Conservation (phyloP, 2,329 filamentous ascomycete species). For the Sodiomyces alkalinus region DNA sequence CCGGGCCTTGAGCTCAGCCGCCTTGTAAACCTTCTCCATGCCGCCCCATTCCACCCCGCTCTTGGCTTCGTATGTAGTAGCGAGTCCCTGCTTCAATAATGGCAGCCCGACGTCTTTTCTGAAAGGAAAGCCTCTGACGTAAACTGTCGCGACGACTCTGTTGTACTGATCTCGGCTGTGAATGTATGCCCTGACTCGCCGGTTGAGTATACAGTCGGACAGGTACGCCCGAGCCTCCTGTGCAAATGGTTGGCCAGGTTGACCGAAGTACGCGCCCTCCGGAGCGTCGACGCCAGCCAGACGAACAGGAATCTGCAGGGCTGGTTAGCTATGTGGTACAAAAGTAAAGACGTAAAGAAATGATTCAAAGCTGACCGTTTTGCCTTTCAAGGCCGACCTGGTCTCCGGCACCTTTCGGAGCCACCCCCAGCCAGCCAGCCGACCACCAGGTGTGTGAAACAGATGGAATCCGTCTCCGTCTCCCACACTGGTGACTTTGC, state of each 20-base stretch:
- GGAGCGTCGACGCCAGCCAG: conserved; percentile 89
- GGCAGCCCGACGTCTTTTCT: conserved; percentile 73
- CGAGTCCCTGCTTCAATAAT: conserved; percentile 74
- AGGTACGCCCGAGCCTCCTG: conserved; percentile 73
- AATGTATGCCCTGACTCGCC: conserved; percentile 66
- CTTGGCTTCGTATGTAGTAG: conserved; percentile 90
- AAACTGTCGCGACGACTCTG: conserved; percentile 75
- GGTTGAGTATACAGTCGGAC: conserved; percentile 52
- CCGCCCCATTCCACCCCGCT: conserved; percentile 77
- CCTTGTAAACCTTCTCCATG: conserved; percentile 46
- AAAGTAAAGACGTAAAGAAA: conserved; percentile 1
- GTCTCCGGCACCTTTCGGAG: conserved; percentile 57
- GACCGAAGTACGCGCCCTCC: conserved; percentile 83
- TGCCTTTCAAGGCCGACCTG: conserved; percentile 54
- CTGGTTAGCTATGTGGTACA: too few relatives aligned
- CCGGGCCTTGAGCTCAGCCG: conserved; percentile 52
- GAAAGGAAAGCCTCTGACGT: conserved; percentile 51
- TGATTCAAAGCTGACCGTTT: conserved; percentile 37
- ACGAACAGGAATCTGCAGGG: conserved; percentile 61
- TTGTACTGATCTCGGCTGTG: conserved; percentile 86
- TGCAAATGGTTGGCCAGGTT: conserved; percentile 69
- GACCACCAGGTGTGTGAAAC: conserved; percentile 88
- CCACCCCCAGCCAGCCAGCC: conserved; percentile 85
- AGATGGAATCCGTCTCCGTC: conserved; percentile 94
- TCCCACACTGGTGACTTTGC: conserved; percentile 81